Conservation (phyloP, 1,284 basidiomycete genomes). For the Stygiomarasmius scandens region DNA sequence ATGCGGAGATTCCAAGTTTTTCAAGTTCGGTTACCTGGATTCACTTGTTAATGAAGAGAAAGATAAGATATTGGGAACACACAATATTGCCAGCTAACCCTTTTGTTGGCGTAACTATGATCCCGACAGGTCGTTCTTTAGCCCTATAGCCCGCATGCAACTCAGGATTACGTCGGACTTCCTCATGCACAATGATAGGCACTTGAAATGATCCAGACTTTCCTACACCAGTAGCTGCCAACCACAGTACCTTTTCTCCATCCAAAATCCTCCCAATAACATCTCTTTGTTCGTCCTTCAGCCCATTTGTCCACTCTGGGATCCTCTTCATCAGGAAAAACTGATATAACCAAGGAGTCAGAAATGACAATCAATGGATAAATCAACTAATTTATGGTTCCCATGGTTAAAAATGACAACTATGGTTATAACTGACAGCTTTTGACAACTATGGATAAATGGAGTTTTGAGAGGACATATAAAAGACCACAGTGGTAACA, state of each 20-base stretch:
- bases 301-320: not conserved
- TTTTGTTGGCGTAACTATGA: constrained; percentile 11
- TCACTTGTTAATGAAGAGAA: not conserved
- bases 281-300: not conserved
- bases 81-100: constrained; percentile 9
- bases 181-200: constrained; percentile 3
- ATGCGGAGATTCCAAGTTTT: not conserved
- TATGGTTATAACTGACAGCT: too few relatives aligned
- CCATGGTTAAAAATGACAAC: too few relatives aligned
- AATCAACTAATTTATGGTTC: too few relatives aligned
- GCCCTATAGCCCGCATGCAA: not conserved
- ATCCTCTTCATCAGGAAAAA: too few relatives aligned
- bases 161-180: not conserved
- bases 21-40: constrained; percentile 2
- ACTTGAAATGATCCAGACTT: constrained; percentile 8
- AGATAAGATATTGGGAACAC: not conserved
- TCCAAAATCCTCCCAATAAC: constrained; percentile 9
- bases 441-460: too few relatives aligned
- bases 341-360: too few relatives aligned
- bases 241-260: constrained; percentile 10
- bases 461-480: too few relatives aligned
- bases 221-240: constrained; percentile 7
- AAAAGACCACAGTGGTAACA: too few relatives aligned
- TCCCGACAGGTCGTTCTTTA: constrained; percentile 2
- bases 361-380: too few relatives aligned